Evolutionary conservation across 2,329 filamentous ascomycete species (phyloP).

Genomic region (Trichothecium sympodiale): DNA sequence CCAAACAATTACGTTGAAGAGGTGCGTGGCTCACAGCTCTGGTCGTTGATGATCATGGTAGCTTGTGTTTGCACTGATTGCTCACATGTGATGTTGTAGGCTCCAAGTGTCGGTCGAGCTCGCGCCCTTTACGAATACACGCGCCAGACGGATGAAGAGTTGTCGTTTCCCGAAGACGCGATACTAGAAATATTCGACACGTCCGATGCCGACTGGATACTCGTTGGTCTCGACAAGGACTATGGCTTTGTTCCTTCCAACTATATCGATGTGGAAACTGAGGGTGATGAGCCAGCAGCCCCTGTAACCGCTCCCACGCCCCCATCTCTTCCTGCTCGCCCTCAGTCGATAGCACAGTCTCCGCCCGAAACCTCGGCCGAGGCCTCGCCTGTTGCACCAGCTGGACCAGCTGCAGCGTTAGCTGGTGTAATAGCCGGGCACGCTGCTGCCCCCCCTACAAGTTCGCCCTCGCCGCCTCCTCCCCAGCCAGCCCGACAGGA

Average conservation of each 20-base stretch:
- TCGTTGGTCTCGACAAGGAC: slow-evolving; percentile 74
- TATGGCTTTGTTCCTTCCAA: slow-evolving; percentile 94
- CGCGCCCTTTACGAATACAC: slow-evolving; percentile 98
- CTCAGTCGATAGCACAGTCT: slow-evolving; percentile 19
- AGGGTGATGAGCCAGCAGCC: slow-evolving; percentile 27
- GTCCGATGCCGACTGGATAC: slow-evolving; percentile 90
- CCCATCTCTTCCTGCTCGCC: slow-evolving; percentile 33
- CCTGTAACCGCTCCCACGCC: slow-evolving; percentile 21
- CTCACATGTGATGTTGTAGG: slow-evolving; percentile 28
- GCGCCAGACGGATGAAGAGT: slow-evolving; percentile 92
- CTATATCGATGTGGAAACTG: slow-evolving; percentile 68
- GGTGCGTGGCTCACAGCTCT: slow-evolving; percentile 37
- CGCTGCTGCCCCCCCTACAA: slow-evolving; percentile 19
- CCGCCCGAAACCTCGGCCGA: slow-evolving; percentile 19
- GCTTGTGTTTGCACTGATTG: not conserved
- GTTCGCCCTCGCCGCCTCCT: slow-evolving; percentile 7
- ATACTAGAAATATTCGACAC: slow-evolving; percentile 76
- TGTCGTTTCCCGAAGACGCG: slow-evolving; percentile 88
- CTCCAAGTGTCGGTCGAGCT: slow-evolving; percentile 55
- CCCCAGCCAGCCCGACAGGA: slow-evolving; percentile 15
- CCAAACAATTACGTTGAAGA: slow-evolving; percentile 94
- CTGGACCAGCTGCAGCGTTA: slow-evolving; percentile 41
- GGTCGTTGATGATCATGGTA: not conserved
- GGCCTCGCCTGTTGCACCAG: slow-evolving; percentile 12
- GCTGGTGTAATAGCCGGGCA: slow-evolving; percentile 44